These are phyloP conservation scores for Kurtzmaniella natalensis DNA, from an alignment of 1,139 yeast genomes.

Conservation along the genomic window DNA sequence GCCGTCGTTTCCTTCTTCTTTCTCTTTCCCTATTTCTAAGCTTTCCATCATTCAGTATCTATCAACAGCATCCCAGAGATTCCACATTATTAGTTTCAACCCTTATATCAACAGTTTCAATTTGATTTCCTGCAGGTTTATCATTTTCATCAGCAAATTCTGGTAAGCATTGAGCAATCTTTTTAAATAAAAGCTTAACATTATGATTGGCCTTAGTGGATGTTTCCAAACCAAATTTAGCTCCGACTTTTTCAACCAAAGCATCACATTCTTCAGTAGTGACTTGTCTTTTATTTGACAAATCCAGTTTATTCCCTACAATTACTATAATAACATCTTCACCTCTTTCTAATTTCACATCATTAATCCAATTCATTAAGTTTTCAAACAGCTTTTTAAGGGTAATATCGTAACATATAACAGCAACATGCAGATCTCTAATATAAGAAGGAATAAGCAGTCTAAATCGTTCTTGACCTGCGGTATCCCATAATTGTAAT, in stretches of 20 bases:
- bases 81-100: constrained; percentile 21
- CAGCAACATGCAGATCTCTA: constrained; percentile 95
- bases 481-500: constrained; percentile 55
- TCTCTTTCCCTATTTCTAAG: too few species aligned
- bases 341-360: constrained; percentile 72
- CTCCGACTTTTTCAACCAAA: constrained; percentile 50
- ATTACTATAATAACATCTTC: constrained; percentile 51
- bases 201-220: constrained; percentile 94
- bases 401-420: constrained; percentile 90
- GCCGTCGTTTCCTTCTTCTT: too few species aligned
- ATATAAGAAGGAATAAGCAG: constrained; percentile 78
- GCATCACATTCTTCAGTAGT: constrained; percentile 76
- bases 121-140: constrained; percentile 19
- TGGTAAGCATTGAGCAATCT: constrained; percentile 86
- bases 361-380: constrained; percentile 49
- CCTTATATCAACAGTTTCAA: constrained; percentile 44
- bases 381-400: constrained; percentile 77
- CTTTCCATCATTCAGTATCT: too few species aligned
- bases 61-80: constrained; percentile 15
- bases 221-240: constrained; percentile 83
- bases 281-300: constrained; percentile 73
- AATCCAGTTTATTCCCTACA: constrained; percentile 57
- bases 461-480: constrained; percentile 61
- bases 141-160: constrained; percentile 57
- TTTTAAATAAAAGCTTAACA: constrained; percentile 83